Conservation (phyloP, 441 rosid genomes). For the Corymbia calophylla region DNA sequence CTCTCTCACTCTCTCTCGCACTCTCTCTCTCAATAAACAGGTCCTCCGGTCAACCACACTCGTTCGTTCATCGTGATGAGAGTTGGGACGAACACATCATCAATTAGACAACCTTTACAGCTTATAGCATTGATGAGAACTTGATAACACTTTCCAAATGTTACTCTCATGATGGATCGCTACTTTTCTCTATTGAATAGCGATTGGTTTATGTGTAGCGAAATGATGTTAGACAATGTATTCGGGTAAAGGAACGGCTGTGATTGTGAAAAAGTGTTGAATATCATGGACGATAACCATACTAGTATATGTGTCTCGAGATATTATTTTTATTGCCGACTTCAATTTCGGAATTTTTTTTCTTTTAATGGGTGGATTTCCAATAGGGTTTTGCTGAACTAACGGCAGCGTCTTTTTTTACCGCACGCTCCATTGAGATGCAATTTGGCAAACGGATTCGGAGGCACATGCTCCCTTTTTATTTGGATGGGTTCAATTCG, state of each 20-base stretch:
- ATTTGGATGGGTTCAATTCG: too few species aligned
- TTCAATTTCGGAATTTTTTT: background rate
- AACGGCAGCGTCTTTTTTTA: too few species aligned
- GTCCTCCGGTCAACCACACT: background rate
- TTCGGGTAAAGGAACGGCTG: background rate
- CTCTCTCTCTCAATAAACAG: background rate
- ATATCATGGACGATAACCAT: background rate
- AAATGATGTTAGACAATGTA: background rate
- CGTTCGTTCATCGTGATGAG: background rate
- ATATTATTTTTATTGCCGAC: background rate
- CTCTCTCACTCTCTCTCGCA: background rate
- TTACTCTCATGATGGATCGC: background rate
- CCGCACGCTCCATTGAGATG: too few species aligned
- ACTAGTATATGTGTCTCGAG: background rate
- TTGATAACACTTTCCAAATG: background rate
- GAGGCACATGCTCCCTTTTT: too few species aligned
- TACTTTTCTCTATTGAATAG: background rate
- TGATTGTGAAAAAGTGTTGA: background rate
- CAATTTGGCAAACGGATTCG: too few species aligned
- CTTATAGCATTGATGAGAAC: background rate
- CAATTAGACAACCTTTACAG: background rate
- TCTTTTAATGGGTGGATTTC: background rate
- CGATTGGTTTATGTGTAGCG: background rate
- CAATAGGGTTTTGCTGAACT: background rate
- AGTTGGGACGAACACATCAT: background rate